Base-by-base conservation (phyloP, 768 basidiomycete genomes). In the Auriscalpium microsporum region DNA sequence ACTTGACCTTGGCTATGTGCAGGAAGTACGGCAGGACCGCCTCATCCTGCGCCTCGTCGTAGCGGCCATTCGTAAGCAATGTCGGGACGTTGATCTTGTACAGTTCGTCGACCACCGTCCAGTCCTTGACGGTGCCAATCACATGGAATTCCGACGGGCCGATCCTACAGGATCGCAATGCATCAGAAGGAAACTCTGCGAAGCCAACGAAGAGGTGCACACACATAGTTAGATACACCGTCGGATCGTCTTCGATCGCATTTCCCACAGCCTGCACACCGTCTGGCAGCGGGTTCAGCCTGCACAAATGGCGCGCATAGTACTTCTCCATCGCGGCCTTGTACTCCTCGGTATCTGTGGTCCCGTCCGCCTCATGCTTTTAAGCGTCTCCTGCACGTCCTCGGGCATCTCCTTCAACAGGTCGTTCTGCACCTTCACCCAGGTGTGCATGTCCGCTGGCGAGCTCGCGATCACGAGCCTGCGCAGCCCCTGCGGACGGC, bases 21-120 rank as follows among this genome's bases (percentile, higher is more conserved):
- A 54, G 46, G 50, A 73, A 70, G 54, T 69, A 75, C 3, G 74
- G 74, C 21, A 8, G 48, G 5, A 67, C 45, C 16, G 65, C 68
- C 9, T 63, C 62, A 56, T 76, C 74, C 21, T 70, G 66, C 45
- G 71, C 74, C 52, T 68, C 66, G 51, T 77, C 78, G 53, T 72
- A 64, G 10, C 56, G 57, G 1, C 71, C 73, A 35, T 75, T 73
- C 45, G 68, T 66, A 8, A 74, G 45, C 10, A 72, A 63, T 4
- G 68, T 71, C 6, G 68, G 67, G 13, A 58, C 59, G 28, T 55
- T 50, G 53, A 72, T 69, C 14, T 57, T 52, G 46, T 64, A 64
- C 16, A 67, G 40, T 16, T 59, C 56, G 42, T 65, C 56, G 17
- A 62, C 60, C 49, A 72, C 61, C 19, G 58, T 60, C 67, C 69